These are phyloP conservation scores for Aspergillus sergii DNA, from an alignment of 2,329 filamentous ascomycete species.

Conservation along the genomic window DNA sequence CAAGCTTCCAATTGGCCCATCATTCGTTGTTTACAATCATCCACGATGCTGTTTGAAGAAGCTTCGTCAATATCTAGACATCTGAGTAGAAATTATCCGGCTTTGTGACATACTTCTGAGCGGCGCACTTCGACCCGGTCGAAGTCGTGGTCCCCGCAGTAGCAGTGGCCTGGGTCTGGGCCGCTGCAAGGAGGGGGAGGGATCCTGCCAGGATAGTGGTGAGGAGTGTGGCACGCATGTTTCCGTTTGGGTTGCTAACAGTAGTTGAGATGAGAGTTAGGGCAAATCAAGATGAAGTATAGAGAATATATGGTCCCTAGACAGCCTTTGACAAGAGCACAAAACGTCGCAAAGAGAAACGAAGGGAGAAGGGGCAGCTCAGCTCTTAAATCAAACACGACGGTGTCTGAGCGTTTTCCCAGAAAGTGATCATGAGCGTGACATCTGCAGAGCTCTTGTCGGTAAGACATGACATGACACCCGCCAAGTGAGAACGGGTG, in stretches of 20 bases:
- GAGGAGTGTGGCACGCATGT: neutral
- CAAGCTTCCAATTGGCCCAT: constrained; percentile 48
- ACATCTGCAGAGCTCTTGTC: neutral
- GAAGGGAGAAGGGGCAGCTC: neutral
- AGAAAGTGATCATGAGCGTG: neutral
- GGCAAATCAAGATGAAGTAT: too few species aligned
- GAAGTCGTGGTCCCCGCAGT: neutral
- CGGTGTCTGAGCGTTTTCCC: neutral
- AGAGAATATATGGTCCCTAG: neutral
- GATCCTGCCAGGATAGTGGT: neutral
- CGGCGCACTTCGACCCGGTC: constrained; percentile 14
- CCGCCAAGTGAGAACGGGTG: neutral
- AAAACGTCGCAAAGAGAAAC: neutral
- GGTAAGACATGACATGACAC: neutral
- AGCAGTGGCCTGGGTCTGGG: neutral
- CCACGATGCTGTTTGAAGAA: constrained; percentile 49
- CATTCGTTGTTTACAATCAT: constrained; percentile 49
- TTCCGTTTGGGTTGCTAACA: neutral
- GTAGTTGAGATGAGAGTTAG: neutral
- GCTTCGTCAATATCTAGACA: neutral
- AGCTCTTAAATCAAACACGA: neutral
- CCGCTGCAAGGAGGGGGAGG: neutral
- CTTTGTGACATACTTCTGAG: constrained; percentile 19
- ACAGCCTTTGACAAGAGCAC: neutral
- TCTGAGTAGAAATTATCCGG: neutral